Evolutionary conservation across 306 rosid species (phyloP).

Genomic region (Macrotyloma uniflorum): DNA sequence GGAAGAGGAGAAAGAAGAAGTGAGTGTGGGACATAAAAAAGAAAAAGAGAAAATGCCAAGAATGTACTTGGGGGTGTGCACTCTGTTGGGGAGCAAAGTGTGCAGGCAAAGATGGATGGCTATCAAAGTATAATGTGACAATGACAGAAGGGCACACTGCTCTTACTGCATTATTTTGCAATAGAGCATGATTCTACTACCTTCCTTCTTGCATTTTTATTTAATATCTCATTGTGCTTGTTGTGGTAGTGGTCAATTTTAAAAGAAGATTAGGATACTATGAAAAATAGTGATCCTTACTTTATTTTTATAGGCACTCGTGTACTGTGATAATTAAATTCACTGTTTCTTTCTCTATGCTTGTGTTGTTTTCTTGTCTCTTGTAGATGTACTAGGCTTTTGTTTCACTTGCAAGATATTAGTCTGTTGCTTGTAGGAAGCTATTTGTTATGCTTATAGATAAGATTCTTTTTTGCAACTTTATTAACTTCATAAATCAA

Average conservation of each 20-base stretch:
- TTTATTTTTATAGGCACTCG: background rate
- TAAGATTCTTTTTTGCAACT: slow-evolving; percentile 36
- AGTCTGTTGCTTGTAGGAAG: slow-evolving; percentile 25
- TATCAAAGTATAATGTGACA: slow-evolving; percentile 52
- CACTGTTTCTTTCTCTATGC: background rate
- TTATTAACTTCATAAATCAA: background rate
- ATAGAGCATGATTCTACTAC: slow-evolving; percentile 11
- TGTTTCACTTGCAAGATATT: slow-evolving; percentile 24
- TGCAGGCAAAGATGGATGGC: slow-evolving; percentile 41
- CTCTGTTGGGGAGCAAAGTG: slow-evolving; percentile 42
- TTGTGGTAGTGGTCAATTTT: background rate
- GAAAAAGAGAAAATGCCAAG: slow-evolving; percentile 45
- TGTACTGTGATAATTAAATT: background rate
- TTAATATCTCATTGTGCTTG: background rate
- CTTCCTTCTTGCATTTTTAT: background rate
- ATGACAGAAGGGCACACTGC: slow-evolving; percentile 49
- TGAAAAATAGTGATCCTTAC: background rate
- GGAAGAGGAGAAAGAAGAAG: slow-evolving; percentile 26
- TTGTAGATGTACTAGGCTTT: slow-evolving; percentile 30
- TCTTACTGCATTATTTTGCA: slow-evolving; percentile 31
- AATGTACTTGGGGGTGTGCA: slow-evolving; percentile 44
- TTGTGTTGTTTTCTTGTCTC: slow-evolving; percentile 32
- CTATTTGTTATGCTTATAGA: slow-evolving; percentile 24
- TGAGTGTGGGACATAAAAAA: slow-evolving; percentile 35
- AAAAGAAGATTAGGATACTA: background rate